Evolutionary conservation across 768 basidiomycete genomes (phyloP), one percentile per base, ranked within the genome.

Genomic region (Tubosaeta sp.): DNA sequence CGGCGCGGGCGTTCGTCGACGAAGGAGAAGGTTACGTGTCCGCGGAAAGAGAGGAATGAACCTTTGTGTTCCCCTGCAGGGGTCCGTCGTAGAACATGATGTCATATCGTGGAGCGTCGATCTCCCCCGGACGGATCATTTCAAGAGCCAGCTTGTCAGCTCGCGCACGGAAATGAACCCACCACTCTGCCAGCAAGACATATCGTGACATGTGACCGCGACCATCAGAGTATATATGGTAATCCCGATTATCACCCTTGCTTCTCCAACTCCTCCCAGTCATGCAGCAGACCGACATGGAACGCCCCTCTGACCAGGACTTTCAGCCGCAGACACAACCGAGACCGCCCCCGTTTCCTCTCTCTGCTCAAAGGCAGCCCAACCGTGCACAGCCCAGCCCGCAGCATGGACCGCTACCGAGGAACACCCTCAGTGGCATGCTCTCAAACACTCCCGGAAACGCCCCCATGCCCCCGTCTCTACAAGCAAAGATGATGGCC

Each of bases 401-500:
- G 21, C 39, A 40, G 39, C 39, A 40, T 21, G 22, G 22, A 3
- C 12, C 21, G 13, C 19, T n/a, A 7, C 66, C 55, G 30, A 67
- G 65, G 46, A 67, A 63, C 49, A 65, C 67, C 32, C 58, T 68
- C 45, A 66, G 66, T 22, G 68, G 72, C 51, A 71, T 83, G 40
- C 76, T 83, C 55, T 65, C 71, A 38, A 73, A 69, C 70, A 67
- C 63, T 50, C 53, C 67, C 52, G 61, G 72, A 36, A 68, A 79
- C 18, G 86, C 86, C 0, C 86, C 87, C 42, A 89, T 98, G 55
- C 94, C 94, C 0, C 90, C 94, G 0, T 78, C 82, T 41, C 78
- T 98, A 40, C 93, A 94, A 65, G 91, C 90, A 55, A 96, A 93
- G 75, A 89, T 97, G 87, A 90, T 88, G 36, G 90, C 87, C 25